phyloP scores from a whole-genome alignment of 2,329 filamentous ascomycete species.

The Magnaporthiopsis rhizophila region DNA sequence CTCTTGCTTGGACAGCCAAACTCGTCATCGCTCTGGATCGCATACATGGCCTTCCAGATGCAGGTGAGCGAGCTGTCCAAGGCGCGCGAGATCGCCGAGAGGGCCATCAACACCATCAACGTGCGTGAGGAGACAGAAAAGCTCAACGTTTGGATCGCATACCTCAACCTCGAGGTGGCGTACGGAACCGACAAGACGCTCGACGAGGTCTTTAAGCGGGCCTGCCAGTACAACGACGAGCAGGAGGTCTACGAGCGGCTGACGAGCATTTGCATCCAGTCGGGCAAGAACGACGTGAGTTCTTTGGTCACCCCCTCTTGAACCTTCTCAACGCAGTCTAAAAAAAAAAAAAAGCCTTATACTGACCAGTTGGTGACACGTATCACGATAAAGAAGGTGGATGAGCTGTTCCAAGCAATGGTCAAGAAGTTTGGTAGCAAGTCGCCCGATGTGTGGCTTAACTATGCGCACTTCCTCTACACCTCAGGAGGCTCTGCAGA shows the following conservation, averaged over 20 bases:
- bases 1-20: slow-evolving; percentile 87
- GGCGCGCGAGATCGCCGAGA: slow-evolving; percentile 81
- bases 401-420: slow-evolving; percentile 77
- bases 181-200: slow-evolving; percentile 78
- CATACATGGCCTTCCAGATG: slow-evolving; percentile 98
- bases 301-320: not conserved
- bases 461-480: slow-evolving; percentile 92
- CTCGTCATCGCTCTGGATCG: slow-evolving; percentile 87
- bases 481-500: slow-evolving; percentile 61
- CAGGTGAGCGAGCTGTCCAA: slow-evolving; percentile 83
- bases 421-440: slow-evolving; percentile 83
- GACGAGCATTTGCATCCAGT: slow-evolving; percentile 91
- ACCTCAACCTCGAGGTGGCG: slow-evolving; percentile 87
- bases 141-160: slow-evolving; percentile 88
- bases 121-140: slow-evolving; percentile 89
- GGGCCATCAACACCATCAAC: slow-evolving; percentile 84
- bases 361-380: not conserved
- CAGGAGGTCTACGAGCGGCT: slow-evolving; percentile 84
- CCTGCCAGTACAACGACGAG: slow-evolving; percentile 88
- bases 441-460: slow-evolving; percentile 76
- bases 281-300: slow-evolving; percentile 72
- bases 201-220: slow-evolving; percentile 81
- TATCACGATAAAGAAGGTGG: slow-evolving; percentile 60
- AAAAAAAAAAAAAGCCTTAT: no score
- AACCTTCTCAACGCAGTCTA: slow-evolving; percentile 1